phyloP scores from a whole-genome alignment of 345 rosid genomes.

The Ceriops decandra region DNA sequence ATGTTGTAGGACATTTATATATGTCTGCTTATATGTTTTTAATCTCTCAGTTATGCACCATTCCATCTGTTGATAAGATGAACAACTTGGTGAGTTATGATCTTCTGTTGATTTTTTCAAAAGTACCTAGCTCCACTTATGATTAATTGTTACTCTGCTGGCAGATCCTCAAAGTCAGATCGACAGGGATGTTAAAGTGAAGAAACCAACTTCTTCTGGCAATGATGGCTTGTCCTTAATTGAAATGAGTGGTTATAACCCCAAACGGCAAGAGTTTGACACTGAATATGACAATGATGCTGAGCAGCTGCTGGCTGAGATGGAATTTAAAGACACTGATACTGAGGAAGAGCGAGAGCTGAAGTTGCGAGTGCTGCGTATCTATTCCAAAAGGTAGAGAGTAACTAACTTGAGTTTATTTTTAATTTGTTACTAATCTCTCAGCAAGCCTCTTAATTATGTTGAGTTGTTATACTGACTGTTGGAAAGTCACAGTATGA shows the following conservation, averaged over 20 bases:
- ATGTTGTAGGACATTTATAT: too few relatives aligned
- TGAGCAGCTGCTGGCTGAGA: conserved; percentile 90
- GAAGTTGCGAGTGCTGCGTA: conserved; percentile 76
- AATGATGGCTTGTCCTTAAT: conserved; percentile 65
- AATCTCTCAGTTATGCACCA: too few relatives aligned
- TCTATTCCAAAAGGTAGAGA: conserved; percentile 76
- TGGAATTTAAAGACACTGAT: conserved; percentile 94
- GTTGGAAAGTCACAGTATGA: too few relatives aligned
- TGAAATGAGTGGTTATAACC: conserved; percentile 74
- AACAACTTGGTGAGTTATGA: not conserved
- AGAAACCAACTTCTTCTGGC: conserved; percentile 51
- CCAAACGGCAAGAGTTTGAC: conserved; percentile 84
- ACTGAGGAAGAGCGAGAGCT: conserved; percentile 80
- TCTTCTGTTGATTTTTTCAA: not conserved
- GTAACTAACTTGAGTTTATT: not conserved
- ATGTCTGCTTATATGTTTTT: too few relatives aligned
- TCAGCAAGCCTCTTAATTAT: too few relatives aligned
- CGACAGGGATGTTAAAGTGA: conserved; percentile 61
- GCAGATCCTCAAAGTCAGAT: conserved; percentile 50
- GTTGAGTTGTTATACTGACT: too few relatives aligned
- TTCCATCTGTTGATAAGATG: not conserved
- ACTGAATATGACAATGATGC: conserved; percentile 98
- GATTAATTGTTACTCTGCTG: conserved; percentile 15
- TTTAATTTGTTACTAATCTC: not conserved
- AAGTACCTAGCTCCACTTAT: not conserved